Evolutionary conservation across 345 rosid genomes (phyloP).

Genomic region (Noccaea caerulescens): DNA sequence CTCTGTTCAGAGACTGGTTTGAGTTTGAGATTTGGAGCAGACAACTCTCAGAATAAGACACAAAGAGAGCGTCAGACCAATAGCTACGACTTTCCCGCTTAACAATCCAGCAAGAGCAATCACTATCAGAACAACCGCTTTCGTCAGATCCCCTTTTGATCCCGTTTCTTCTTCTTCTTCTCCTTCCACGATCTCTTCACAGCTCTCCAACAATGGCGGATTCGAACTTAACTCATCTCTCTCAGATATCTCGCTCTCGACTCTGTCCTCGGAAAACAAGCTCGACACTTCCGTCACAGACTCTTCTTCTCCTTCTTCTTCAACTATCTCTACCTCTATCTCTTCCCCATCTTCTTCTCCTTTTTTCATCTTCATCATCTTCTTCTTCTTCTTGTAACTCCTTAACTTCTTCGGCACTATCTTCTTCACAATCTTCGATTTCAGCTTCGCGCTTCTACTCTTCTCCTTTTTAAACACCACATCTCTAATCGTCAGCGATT

Average conservation of each 20-base stretch:
- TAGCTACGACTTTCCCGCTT: constrained; percentile 60
- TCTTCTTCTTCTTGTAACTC: constrained; percentile 46
- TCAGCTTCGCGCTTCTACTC: constrained; percentile 46
- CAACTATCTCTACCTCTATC: constrained; percentile 4
- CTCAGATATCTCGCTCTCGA: constrained; percentile 37
- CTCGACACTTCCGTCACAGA: constrained; percentile 39
- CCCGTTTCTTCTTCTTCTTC: constrained; percentile 13
- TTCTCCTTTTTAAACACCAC: constrained; percentile 35
- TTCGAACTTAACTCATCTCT: constrained; percentile 28
- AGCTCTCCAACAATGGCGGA: constrained; percentile 41
- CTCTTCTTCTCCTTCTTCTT: constrained; percentile 41
- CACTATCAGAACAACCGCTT: constrained; percentile 45
- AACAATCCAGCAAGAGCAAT: constrained; percentile 68
- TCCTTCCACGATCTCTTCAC: constrained; percentile 9
- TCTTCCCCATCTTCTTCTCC: background rate
- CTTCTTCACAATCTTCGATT: constrained; percentile 56
- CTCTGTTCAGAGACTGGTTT: constrained; percentile 35
- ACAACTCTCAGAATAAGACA: constrained; percentile 45
- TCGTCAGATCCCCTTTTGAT: constrained; percentile 44
- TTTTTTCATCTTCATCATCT: constrained; percentile 40
- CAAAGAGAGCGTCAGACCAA: constrained; percentile 54
- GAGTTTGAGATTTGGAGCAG: constrained; percentile 38
- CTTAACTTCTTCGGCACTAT: constrained; percentile 70
- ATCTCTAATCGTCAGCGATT: constrained; percentile 36
- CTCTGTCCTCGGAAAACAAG: constrained; percentile 27